These are phyloP conservation scores for Barbarea vulgaris DNA, from an alignment of 345 rosid species.

Conservation along the genomic window DNA sequence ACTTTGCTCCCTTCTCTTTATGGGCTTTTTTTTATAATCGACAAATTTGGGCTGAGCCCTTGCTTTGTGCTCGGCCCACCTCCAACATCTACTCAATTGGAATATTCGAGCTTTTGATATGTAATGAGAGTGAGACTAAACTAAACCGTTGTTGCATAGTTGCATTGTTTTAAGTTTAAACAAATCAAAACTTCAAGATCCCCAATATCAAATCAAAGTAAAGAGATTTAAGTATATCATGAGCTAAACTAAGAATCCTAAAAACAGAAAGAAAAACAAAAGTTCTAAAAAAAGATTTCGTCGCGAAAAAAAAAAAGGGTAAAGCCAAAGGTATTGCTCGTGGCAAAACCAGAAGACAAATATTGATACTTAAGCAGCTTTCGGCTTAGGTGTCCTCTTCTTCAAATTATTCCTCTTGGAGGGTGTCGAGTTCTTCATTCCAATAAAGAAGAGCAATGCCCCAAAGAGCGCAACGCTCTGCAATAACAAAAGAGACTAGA, in stretches of 20 bases:
- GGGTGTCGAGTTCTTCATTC: constrained; percentile 82
- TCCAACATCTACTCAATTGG: neutral
- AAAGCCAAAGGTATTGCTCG: constrained; percentile 10
- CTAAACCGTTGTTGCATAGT: constrained; percentile 1
- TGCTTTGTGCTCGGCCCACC: too few relatives aligned
- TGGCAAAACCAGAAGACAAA: constrained; percentile 9
- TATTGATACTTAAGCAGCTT: constrained; percentile 47
- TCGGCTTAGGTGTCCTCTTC: constrained; percentile 63
- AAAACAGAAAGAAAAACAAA: constrained; percentile 7
- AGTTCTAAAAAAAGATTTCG: constrained; percentile 4
- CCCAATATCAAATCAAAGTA: neutral
- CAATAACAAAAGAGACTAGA: neutral
- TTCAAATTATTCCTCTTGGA: constrained; percentile 46
- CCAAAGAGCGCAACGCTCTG: constrained; percentile 86
- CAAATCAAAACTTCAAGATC: constrained; percentile 30
- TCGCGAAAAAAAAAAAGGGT: neutral
- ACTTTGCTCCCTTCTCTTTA: too few relatives aligned
- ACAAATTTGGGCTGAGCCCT: too few relatives aligned
- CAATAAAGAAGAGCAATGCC: constrained; percentile 81
- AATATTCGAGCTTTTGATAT: neutral
- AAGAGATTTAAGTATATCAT: neutral
- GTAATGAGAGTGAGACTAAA: neutral
- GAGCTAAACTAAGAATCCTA: constrained; percentile 32
- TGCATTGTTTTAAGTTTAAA: constrained; percentile 10
- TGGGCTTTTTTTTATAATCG: too few relatives aligned